Conservation (phyloP, 2,329 filamentous ascomycete species). For the Verticillium alfalfae region DNA sequence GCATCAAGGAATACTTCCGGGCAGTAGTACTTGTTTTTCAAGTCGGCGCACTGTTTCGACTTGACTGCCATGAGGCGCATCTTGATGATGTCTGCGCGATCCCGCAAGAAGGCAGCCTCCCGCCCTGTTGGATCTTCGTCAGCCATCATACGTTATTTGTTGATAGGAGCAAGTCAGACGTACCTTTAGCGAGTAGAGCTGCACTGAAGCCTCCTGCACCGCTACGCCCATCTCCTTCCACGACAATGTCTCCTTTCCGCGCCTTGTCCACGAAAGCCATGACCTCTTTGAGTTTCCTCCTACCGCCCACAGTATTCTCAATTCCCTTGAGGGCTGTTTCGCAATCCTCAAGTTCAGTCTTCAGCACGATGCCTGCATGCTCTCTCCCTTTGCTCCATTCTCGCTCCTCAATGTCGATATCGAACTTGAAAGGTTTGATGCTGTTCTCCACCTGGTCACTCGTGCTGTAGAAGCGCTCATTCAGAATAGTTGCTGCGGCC, state of each 20-base stretch:
- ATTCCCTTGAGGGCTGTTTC: slow-evolving; percentile 71
- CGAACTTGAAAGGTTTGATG: slow-evolving; percentile 98
- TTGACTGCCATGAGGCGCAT: slow-evolving; percentile 85
- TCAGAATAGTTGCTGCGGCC: slow-evolving; percentile 82
- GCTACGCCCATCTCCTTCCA: slow-evolving; percentile 77
- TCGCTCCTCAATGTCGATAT: slow-evolving; percentile 86
- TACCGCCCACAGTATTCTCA: slow-evolving; percentile 73
- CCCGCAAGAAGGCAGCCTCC: slow-evolving; percentile 89
- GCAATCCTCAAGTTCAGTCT: slow-evolving; percentile 79
- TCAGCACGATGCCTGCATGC: slow-evolving; percentile 74
- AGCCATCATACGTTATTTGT: neutral
- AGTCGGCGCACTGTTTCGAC: slow-evolving; percentile 78
- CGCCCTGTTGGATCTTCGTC: slow-evolving; percentile 54
- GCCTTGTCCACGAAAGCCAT: slow-evolving; percentile 88
- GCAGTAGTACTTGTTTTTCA: slow-evolving; percentile 92
- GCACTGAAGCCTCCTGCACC: slow-evolving; percentile 93
- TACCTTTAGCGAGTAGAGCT: slow-evolving; percentile 77
- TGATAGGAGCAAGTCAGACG: slow-evolving; percentile 15
- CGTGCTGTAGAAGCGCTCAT: slow-evolving; percentile 93
- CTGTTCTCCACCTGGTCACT: slow-evolving; percentile 98
- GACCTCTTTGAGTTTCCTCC: slow-evolving; percentile 82
- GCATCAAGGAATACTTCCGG: slow-evolving; percentile 98
- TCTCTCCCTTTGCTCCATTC: slow-evolving; percentile 87
- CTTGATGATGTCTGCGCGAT: slow-evolving; percentile 83
- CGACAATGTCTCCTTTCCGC: slow-evolving; percentile 73